These are phyloP conservation scores for Monosporascus ibericus DNA, from an alignment of 2,329 filamentous ascomycete genomes.

Conservation along the genomic window DNA sequence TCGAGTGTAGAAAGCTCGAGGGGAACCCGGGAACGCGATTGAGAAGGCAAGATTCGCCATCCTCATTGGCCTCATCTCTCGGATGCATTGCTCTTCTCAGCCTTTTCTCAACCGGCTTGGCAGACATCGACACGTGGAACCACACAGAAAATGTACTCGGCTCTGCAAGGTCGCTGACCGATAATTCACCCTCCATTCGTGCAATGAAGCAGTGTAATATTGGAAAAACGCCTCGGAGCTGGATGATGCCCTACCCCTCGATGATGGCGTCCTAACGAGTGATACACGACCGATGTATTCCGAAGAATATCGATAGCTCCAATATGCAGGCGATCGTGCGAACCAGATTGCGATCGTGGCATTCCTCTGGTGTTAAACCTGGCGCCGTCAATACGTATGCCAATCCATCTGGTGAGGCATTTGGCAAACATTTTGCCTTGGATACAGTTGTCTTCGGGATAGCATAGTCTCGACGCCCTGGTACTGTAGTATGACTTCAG, in stretches of 20 bases:
- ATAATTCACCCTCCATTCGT: not conserved
- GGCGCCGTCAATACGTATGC: not conserved
- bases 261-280: too few relatives aligned
- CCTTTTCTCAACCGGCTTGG: not conserved
- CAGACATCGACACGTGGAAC: not conserved
- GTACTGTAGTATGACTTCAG: too few relatives aligned
- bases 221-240: not conserved
- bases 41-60: slow-evolving; percentile 2
- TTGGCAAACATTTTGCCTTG: not conserved
- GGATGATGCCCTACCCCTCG: not conserved
- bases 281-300: too few relatives aligned
- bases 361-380: not conserved
- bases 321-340: not conserved
- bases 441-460: too few relatives aligned
- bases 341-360: not conserved
- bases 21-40: too few relatives aligned
- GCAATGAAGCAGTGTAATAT: not conserved
- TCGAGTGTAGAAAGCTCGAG: too few relatives aligned
- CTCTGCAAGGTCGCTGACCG: not conserved
- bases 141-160: not conserved
- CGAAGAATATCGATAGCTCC: not conserved
- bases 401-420: not conserved
- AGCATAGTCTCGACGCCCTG: too few relatives aligned
- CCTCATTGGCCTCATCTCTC: slow-evolving; percentile 3
- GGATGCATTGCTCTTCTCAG: not conserved